Base-by-base conservation (phyloP, 495 filamentous ascomycete genomes). In the Polyplosphaeria fusca region DNA sequence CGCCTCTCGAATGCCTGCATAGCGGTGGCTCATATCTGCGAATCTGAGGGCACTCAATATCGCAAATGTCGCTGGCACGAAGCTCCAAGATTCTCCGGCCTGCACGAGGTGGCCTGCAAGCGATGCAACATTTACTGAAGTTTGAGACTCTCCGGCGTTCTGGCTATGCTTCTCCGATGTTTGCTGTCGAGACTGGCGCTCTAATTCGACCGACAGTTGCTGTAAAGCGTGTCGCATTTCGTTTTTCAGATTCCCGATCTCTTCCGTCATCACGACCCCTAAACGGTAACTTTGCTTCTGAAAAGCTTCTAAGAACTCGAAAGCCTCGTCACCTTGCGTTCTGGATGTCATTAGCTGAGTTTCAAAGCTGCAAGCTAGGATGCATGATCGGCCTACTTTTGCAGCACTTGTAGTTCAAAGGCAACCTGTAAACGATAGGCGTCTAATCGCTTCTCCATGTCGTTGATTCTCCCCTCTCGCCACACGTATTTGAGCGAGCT, bases 321-420 rank as follows among this genome's bases (percentile, higher is more conserved):
- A 20, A 7, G 44, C 19, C 13, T 28, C 25, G 3, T 37, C 43
- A 5, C 19, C 28, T 30, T 44, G 16, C 23, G 28, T 22, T 23
- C 50, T 53, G 18, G 16, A 13, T 23, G 19, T n/a, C n/a, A n/a
- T n/a, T n/a, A n/a, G n/a, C n/a, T n/a, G n/a, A n/a, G n/a, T n/a
- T n/a, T n/a, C 39, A 11, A 13, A 20, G 18, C 16, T 26, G 11
- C 9, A 16, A 7, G 11, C 4, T 4, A 22, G 9, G 7, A 22
- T 4, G 4, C 22, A 11, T 11, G 12, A 46, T 11, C 43, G 9
- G 16, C 43, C 32, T 45, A 53, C 50, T 25, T 44, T 20, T 53
- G 50, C 39, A 53, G 12, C 4, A 44, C 39, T 32, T 53, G 50
- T 2, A 53, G 25, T 16, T 53, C 38, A 4, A 53, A 2, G 16